phyloP scores from a whole-genome alignment of 208 protist genomes.

The Acanthamoeba lenticulata region DNA sequence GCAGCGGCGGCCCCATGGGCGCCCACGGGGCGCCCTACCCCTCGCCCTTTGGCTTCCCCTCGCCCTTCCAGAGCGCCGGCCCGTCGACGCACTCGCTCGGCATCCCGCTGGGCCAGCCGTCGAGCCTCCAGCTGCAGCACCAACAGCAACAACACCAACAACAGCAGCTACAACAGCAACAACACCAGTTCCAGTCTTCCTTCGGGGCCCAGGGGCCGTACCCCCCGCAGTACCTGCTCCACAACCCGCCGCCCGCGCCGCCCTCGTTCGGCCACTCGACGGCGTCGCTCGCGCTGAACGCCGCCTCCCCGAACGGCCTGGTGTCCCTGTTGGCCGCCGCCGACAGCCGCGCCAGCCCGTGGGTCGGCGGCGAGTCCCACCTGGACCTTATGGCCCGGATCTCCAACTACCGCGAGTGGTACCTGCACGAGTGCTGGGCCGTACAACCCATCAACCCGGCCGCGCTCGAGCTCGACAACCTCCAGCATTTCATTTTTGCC shows the following conservation, averaged over 20 bases:
- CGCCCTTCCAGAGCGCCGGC: background rate
- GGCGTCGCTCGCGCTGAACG: too few species aligned
- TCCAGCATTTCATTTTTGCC: background rate
- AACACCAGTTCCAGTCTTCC: background rate
- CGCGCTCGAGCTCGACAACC: background rate
- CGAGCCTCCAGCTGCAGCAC: background rate
- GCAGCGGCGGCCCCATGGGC: background rate
- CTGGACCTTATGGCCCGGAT: background rate
- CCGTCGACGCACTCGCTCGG: too few species aligned
- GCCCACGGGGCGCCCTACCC: too few species aligned
- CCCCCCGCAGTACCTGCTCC: background rate
- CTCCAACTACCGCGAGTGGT: constrained; percentile 3
- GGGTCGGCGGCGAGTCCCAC: background rate
- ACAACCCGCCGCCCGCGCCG: background rate
- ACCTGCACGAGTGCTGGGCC: background rate
- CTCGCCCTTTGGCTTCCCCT: background rate
- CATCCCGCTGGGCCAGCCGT: background rate
- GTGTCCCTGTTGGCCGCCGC: background rate
- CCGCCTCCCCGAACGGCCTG: too few species aligned
- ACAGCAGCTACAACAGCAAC: too few species aligned
- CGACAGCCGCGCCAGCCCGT: background rate
- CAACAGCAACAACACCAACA: background rate
- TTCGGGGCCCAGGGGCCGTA: background rate
- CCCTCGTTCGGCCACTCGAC: background rate
- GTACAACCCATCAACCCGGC: constrained; percentile 6